Evolutionary conservation across 1,284 basidiomycete species (phyloP).

Genomic region (Cryptococcus maquisensis): DNA sequence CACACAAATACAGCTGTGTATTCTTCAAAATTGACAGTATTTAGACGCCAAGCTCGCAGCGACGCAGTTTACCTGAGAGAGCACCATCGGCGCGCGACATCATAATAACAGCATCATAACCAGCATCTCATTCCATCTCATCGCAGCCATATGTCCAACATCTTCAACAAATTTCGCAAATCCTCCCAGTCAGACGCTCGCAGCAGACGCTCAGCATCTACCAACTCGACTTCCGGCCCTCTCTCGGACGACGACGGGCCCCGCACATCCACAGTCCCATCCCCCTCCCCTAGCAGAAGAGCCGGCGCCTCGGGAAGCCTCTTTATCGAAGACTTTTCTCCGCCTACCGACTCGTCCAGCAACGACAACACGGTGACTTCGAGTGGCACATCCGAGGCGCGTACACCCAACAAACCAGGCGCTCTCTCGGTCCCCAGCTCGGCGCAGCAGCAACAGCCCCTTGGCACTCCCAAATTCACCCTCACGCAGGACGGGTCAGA

Average conservation of each 20-base stretch:
- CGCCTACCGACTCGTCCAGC: background rate
- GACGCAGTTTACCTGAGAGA: too few relatives aligned
- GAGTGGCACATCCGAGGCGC: background rate
- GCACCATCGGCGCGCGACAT: background rate
- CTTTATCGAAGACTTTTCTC: conserved; percentile 26
- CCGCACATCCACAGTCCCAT: background rate
- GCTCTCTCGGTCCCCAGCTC: conserved; percentile 7
- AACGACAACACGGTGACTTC: background rate
- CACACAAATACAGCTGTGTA: too few relatives aligned
- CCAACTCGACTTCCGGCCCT: background rate
- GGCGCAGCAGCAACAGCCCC: background rate
- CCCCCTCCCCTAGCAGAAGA: background rate
- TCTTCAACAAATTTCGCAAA: background rate
- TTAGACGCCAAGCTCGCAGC: too few relatives aligned
- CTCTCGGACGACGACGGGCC: background rate
- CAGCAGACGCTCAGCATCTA: background rate
- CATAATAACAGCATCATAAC: too few relatives aligned
- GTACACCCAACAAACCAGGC: conserved; percentile 2
- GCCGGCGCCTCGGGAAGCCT: conserved; percentile 11
- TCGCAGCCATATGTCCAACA: background rate
- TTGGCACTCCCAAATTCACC: conserved; percentile 33
- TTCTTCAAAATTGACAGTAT: too few relatives aligned
- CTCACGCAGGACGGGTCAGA: conserved; percentile 34
- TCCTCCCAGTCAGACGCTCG: background rate
- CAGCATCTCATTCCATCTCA: background rate